Percentiles rank a stretch among this genome's conserved stretches.
These are phyloP conservation scores for Cytospora piceicola DNA, from an alignment of 2,329 filamentous ascomycete genomes.

Conservation along the genomic window DNA sequence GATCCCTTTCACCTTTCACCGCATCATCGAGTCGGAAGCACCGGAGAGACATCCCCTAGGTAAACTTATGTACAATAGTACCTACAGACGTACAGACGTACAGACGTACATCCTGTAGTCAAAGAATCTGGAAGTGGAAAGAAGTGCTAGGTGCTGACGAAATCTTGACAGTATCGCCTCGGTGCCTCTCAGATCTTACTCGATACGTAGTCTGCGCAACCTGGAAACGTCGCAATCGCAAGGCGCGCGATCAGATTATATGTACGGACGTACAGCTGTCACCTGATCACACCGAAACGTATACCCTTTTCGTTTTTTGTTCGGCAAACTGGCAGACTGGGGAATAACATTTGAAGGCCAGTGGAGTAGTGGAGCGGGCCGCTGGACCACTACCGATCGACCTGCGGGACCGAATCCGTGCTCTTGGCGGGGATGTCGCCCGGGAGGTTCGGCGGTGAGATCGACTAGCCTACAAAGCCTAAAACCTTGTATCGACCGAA, in stretches of 20 bases:
- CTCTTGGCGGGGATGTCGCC: not conserved
- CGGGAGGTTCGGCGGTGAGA: not conserved
- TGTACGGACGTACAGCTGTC: not conserved
- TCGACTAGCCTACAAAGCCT: not conserved
- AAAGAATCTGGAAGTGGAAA: not conserved
- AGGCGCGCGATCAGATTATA: not conserved
- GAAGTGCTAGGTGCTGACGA: not conserved
- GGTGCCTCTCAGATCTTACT: not conserved
- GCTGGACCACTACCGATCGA: not conserved
- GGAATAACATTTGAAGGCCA: too few relatives aligned
- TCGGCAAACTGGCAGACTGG: not conserved
- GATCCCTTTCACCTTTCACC: not conserved
- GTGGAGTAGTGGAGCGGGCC: not conserved
- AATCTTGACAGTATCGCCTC: not conserved
- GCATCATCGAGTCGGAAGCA: not conserved
- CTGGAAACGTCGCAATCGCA: not conserved
- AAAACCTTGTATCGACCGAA: not conserved
- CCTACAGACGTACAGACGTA: too few relatives aligned
- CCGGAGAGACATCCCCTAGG: not conserved
- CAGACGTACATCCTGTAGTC: too few relatives aligned
- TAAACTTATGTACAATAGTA: too few relatives aligned
- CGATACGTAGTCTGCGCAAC: not conserved
- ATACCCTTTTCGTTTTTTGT: not conserved
- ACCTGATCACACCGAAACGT: not conserved
- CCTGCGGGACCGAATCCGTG: not conserved